A percentile compares a stretch with the other conserved stretches of the same genome.
Conservation (phyloP, 1,284 basidiomycete genomes). For the Pyrrhoderma noxium region DNA sequence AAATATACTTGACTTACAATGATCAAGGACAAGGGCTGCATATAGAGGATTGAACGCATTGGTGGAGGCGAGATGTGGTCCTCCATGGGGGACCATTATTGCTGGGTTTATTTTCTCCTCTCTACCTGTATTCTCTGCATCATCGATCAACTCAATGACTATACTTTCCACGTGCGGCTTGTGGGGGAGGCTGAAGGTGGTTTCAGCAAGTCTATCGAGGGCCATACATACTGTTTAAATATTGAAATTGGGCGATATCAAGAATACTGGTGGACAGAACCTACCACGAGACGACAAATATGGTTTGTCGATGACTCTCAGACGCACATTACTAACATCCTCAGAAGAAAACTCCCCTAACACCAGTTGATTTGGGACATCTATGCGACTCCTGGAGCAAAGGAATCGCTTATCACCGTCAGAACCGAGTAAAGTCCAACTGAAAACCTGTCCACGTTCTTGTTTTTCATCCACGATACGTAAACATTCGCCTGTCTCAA, state of each 20-base stretch:
- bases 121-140: constrained; percentile 16
- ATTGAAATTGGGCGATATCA: no score
- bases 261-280: not conserved
- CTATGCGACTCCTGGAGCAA: constrained; percentile 44
- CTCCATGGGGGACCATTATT: constrained; percentile 59
- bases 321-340: constrained; percentile 23
- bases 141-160: constrained; percentile 31
- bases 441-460: constrained; percentile 28
- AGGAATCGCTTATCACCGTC: constrained; percentile 40
- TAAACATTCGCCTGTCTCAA: constrained; percentile 26
- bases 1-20: constrained; percentile 39
- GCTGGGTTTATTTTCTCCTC: constrained; percentile 29
- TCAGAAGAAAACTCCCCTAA: constrained; percentile 35
- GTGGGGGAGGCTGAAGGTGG: constrained; percentile 40
- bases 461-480: not conserved
- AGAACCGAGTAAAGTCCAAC: constrained; percentile 48
- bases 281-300: constrained; percentile 22
- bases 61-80: constrained; percentile 48
- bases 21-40: constrained; percentile 47
- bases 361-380: constrained; percentile 43
- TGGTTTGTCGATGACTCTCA: constrained; percentile 39
- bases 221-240: constrained; percentile 33
- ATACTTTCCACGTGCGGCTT: constrained; percentile 47
- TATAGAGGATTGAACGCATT: constrained; percentile 41
- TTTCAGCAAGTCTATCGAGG: constrained; percentile 33